Conservation (phyloP, 2,329 filamentous ascomycete species). For the Apiospora koreana region DNA sequence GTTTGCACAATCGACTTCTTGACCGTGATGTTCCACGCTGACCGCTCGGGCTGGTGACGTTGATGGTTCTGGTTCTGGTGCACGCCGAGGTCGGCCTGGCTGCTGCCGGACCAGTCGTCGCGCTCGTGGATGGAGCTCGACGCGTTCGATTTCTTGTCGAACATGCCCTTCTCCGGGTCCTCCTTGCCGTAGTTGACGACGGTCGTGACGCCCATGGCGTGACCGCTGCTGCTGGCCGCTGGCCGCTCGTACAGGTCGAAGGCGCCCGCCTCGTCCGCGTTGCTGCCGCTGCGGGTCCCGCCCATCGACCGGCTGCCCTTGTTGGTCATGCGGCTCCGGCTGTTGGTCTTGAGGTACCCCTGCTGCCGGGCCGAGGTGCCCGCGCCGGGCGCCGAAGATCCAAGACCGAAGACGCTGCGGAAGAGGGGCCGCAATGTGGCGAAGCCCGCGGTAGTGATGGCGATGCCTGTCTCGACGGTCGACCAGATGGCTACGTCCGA, state of each 20-base stretch:
- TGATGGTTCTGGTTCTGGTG: background rate
- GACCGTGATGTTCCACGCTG: slow-evolving; percentile 19
- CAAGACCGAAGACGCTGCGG: slow-evolving; percentile 16
- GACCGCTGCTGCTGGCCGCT: slow-evolving; percentile 9
- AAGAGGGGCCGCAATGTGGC: slow-evolving; percentile 43
- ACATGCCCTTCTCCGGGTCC: background rate
- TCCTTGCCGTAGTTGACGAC: slow-evolving; percentile 19
- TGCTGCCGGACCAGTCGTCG: slow-evolving; percentile 17
- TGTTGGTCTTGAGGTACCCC: slow-evolving; percentile 15
- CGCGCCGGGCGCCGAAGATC: slow-evolving; percentile 16
- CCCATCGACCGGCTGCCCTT: background rate
- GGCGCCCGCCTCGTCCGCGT: background rate
- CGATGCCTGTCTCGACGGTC: slow-evolving; percentile 45
- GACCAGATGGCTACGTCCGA: slow-evolving; percentile 47
- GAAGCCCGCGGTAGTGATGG: slow-evolving; percentile 39
- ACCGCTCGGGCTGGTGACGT: background rate
- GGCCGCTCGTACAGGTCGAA: slow-evolving; percentile 19
- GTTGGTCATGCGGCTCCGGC: slow-evolving; percentile 10
- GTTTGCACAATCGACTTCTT: slow-evolving; percentile 21
- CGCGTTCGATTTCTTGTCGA: slow-evolving; percentile 12
- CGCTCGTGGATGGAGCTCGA: slow-evolving; percentile 14
- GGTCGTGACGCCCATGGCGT: slow-evolving; percentile 18
- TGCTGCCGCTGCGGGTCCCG: background rate
- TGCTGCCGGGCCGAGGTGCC: slow-evolving; percentile 14
- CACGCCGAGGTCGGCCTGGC: slow-evolving; percentile 16